Evolutionary conservation across 2,329 filamentous ascomycete species (phyloP).

Genomic region (Aspergillus sp.): DNA sequence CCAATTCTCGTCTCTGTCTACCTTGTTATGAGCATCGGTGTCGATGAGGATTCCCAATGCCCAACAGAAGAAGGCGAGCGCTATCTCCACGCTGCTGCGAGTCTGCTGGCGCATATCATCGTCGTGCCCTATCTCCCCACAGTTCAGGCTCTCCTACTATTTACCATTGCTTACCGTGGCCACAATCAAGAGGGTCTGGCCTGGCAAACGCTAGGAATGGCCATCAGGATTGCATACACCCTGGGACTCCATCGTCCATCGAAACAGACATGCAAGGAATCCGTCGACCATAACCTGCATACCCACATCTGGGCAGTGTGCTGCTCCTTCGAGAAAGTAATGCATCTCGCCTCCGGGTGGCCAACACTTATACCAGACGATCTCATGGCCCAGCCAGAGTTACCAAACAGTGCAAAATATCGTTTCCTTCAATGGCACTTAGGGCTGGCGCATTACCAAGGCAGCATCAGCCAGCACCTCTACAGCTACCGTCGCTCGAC

Average conservation of each 20-base stretch:
- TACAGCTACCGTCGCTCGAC: slow-evolving; percentile 5
- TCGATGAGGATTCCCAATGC: slow-evolving; percentile 10
- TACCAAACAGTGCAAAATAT: background rate
- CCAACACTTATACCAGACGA: slow-evolving; percentile 8
- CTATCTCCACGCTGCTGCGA: slow-evolving; percentile 13
- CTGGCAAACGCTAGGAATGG: slow-evolving; percentile 17
- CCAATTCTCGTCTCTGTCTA: background rate
- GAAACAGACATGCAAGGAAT: background rate
- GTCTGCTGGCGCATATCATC: slow-evolving; percentile 13
- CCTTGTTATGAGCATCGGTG: slow-evolving; percentile 12
- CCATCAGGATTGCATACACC: slow-evolving; percentile 16
- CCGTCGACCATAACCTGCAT: background rate
- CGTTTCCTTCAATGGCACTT: slow-evolving; percentile 14
- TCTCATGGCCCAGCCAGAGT: background rate
- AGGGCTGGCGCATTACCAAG: slow-evolving; percentile 12
- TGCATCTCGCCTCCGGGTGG: slow-evolving; percentile 15
- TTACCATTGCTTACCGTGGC: slow-evolving; percentile 13
- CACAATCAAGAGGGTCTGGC: slow-evolving; percentile 16
- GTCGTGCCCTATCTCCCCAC: slow-evolving; percentile 15
- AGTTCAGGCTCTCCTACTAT: slow-evolving; percentile 13
- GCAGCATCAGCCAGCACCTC: slow-evolving; percentile 16
- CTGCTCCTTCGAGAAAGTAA: slow-evolving; percentile 15
- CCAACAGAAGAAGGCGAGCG: slow-evolving; percentile 12
- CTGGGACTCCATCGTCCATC: slow-evolving; percentile 12
- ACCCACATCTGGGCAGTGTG: slow-evolving; percentile 12